phyloP scores from a whole-genome alignment of 2,329 filamentous ascomycete species.

The Fusarium pseudocircinatum region DNA sequence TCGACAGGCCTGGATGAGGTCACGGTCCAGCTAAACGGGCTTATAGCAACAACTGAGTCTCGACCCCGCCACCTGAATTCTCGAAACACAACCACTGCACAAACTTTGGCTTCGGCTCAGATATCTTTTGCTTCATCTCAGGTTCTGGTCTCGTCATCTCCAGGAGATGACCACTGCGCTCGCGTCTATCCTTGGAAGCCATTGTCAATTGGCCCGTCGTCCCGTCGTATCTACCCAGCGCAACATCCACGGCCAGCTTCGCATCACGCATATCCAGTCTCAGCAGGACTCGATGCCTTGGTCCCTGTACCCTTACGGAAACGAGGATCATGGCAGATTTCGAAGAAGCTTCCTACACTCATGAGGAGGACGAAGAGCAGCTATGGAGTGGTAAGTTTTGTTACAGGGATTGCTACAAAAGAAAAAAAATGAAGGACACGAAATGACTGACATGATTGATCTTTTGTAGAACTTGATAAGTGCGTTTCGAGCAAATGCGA shows the following conservation, averaged over 20 bases:
- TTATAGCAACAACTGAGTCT: constrained; percentile 31
- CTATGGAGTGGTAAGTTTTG: constrained; percentile 81
- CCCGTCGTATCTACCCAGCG: constrained; percentile 22
- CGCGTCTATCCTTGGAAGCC: constrained; percentile 9
- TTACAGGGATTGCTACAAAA: background rate
- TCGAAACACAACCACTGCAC: constrained; percentile 26
- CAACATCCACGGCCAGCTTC: constrained; percentile 4
- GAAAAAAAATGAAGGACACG: constrained; percentile 1
- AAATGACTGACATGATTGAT: constrained; percentile 19
- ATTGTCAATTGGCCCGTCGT: constrained; percentile 34
- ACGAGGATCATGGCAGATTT: constrained; percentile 65
- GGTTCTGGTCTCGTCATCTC: background rate
- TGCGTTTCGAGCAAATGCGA: constrained; percentile 59
- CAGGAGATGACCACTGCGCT: constrained; percentile 39
- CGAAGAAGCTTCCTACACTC: constrained; percentile 68
- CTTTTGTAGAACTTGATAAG: constrained; percentile 56
- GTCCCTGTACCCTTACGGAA: constrained; percentile 39
- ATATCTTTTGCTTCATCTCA: constrained; percentile 13
- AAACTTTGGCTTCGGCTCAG: constrained; percentile 17
- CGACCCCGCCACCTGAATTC: constrained; percentile 42
- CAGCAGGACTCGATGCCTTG: constrained; percentile 49
- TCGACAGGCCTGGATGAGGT: constrained; percentile 37
- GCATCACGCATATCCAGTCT: constrained; percentile 17
- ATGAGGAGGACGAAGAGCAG: constrained; percentile 84
- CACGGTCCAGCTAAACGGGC: constrained; percentile 33